Evolutionary conservation across 1,284 basidiomycete species (phyloP), one percentile per base, ranked within the genome.

Genomic region (Earliella scabrosa): DNA sequence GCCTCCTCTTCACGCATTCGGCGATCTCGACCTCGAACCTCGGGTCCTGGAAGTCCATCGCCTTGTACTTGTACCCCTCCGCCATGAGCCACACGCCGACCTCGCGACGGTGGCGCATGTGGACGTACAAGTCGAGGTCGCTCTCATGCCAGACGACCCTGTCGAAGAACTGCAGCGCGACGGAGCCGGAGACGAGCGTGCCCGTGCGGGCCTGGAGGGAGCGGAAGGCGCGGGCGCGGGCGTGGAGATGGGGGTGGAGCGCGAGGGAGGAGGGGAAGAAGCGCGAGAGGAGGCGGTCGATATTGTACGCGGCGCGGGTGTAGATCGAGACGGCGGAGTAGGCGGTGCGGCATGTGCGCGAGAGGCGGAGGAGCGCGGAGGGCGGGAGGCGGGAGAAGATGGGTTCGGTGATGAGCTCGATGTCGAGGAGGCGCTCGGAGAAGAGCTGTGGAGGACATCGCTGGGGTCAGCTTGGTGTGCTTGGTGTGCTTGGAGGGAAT

Each of bases 41-140:
- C 18, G 49, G 38, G 29, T 63, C 41, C 63, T 69, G 68, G 20
- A 36, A 45, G 27, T 38, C n/a, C 26, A 49, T 58, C 24, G 68
- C 65, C 43, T 14, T 50, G 48, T 58, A 67, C 18, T 8, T 18
- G 52, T 68, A 68, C 7, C 68, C 67, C 21, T 55, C 58, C 26
- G 45, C 32, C 20, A 63, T 4, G 18, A 70, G 49, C 59, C 62
- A 67, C 36, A 47, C 26, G 2, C 65, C 66, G 36, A 70, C 58
- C 41, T 67, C 61, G 27, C 32, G 48, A 2, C 56, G 49, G 35
- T 59, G 45, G 10, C 45, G 38, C 36, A 59, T 65, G 13, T 73
- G 67, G 9, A 74, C 71, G 60, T 81, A 83, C 4, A 82, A 34
- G 51, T 83, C 81, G 2, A 83, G 74, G 62, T 82, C 81, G 4